Percentiles rank a stretch among this genome's conserved stretches.
Evolutionary conservation across 2,329 filamentous ascomycete genomes (phyloP).

Genomic region (Keithomyces neogunnii): DNA sequence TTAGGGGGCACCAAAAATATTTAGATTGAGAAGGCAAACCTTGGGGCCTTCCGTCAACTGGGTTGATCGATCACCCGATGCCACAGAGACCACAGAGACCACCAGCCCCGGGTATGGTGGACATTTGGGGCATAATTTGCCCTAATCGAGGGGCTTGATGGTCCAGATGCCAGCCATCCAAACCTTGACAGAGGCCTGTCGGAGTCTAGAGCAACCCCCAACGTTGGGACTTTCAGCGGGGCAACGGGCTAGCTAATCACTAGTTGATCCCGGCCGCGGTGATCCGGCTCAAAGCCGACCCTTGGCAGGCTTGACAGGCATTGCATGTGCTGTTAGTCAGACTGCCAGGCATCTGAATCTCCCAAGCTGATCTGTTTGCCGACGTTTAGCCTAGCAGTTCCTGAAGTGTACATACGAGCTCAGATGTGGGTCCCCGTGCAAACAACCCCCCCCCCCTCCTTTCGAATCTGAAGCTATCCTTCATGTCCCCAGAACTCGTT

Average conservation of each 20-base stretch:
- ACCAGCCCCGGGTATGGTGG: too few species aligned
- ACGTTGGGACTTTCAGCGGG: not conserved
- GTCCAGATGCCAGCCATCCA: not conserved
- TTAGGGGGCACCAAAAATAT: too few species aligned
- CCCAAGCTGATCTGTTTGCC: not conserved
- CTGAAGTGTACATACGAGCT: not conserved
- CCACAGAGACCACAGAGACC: too few species aligned
- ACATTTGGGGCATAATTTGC: too few species aligned
- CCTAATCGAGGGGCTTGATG: not conserved
- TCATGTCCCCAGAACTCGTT: not conserved
- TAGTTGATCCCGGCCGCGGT: not conserved
- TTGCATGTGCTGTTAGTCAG: too few species aligned
- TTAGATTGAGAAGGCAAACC: too few species aligned
- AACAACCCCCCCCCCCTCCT: not conserved
- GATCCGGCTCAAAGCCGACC: not conserved
- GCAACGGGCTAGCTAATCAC: not conserved
- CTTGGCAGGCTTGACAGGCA: too few species aligned
- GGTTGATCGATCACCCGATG: too few species aligned
- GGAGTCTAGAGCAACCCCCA: slow-evolving; percentile 3
- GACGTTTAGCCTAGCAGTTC: not conserved
- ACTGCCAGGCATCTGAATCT: too few species aligned
- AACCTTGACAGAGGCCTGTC: not conserved
- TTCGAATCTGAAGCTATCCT: too few species aligned
- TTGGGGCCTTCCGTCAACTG: too few species aligned
- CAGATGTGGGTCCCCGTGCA: not conserved